Conservation (phyloP, 2,329 filamentous ascomycete species). For the Trichoderma harzianum region DNA sequence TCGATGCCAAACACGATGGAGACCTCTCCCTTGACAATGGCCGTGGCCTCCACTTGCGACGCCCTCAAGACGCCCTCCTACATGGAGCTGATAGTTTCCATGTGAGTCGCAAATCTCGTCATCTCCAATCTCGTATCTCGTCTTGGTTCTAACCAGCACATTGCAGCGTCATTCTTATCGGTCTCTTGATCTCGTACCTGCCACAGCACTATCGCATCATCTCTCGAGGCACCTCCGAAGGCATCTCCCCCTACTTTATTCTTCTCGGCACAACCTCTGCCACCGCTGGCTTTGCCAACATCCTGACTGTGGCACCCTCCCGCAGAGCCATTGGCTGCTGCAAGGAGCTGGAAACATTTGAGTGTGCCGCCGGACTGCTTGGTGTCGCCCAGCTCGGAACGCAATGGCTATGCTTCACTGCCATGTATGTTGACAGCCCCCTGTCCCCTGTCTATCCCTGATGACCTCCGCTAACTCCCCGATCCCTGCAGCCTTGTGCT, state of each 20-base stretch:
- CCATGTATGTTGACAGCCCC: constrained; percentile 64
- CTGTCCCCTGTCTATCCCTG: neutral
- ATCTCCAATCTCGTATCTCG: neutral
- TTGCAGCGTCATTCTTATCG: constrained; percentile 69
- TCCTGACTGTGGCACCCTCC: constrained; percentile 80
- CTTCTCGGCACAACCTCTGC: constrained; percentile 89
- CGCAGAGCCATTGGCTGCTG: constrained; percentile 83
- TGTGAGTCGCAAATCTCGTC: constrained; percentile 39
- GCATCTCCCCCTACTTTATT: constrained; percentile 93
- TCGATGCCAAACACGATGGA: constrained; percentile 19
- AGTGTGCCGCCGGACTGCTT: constrained; percentile 80
- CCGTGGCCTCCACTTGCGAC: constrained; percentile 39
- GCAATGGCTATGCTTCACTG: constrained; percentile 87
- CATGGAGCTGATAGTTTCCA: constrained; percentile 54
- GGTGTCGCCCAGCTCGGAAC: constrained; percentile 88
- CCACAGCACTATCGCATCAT: constrained; percentile 95
- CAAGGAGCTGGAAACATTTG: constrained; percentile 71
- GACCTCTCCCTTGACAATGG: constrained; percentile 15
- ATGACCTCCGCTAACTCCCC: constrained; percentile 23
- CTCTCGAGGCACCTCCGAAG: constrained; percentile 77
- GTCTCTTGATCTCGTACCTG: constrained; percentile 88
- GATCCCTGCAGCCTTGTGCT: constrained; percentile 66
- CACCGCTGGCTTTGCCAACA: constrained; percentile 87
- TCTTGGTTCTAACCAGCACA: neutral
- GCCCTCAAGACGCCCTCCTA: constrained; percentile 51